Conservation (phyloP, 139 green algal genomes). For the Diplosphaera chodatii region DNA sequence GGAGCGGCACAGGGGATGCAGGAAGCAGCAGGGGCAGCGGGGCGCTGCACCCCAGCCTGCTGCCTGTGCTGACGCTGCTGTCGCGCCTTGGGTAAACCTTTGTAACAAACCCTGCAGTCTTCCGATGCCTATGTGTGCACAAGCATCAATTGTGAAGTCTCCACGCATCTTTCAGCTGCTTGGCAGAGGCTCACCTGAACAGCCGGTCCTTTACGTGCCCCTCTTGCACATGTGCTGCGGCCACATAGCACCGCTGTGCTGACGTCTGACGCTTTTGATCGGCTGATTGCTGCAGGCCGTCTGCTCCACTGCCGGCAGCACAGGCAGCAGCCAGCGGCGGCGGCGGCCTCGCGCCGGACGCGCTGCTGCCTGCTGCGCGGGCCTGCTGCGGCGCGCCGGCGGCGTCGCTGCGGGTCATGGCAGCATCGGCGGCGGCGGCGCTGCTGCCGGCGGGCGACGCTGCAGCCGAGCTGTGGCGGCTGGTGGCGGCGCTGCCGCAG, state of each 20-base stretch:
- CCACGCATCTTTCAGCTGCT: too few relatives aligned
- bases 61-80: constrained; percentile 75
- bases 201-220: too few relatives aligned
- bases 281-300: not conserved
- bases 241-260: too few relatives aligned
- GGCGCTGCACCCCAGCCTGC: constrained; percentile 64
- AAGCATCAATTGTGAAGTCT: too few relatives aligned
- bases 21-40: too few relatives aligned
- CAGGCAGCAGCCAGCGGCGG: not conserved
- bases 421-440: constrained; percentile 53
- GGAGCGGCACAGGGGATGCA: too few relatives aligned
- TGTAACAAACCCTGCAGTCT: not conserved
- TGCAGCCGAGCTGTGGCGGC: constrained; percentile 11
- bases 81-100: constrained; percentile 47
- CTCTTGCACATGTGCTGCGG: too few relatives aligned
- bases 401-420: constrained; percentile 50
- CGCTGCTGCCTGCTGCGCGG: constrained; percentile 54
- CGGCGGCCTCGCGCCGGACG: constrained; percentile 23
- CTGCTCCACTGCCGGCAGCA: too few relatives aligned
- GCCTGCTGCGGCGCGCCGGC: constrained; percentile 37
- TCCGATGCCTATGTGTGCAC: too few relatives aligned
- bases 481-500: constrained; percentile 12
- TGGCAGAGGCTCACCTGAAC: too few relatives aligned
- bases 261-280: too few relatives aligned
- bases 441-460: constrained; percentile 49